These are phyloP conservation scores for Aureobasidium leucospermi DNA, from an alignment of 2,329 filamentous ascomycete genomes.

Conservation along the genomic window DNA sequence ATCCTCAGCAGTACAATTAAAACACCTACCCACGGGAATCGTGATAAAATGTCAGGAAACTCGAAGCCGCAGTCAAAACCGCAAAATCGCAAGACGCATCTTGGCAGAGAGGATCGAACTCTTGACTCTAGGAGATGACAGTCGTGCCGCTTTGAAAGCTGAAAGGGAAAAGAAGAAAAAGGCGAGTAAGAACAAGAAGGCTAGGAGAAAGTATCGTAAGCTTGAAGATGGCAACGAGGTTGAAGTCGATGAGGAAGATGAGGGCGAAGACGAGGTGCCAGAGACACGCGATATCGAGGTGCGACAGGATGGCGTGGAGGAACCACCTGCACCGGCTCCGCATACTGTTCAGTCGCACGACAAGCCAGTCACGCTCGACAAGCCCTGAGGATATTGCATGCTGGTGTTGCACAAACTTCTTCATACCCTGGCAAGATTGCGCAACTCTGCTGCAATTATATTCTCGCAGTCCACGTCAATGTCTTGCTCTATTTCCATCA, in stretches of 20 bases:
- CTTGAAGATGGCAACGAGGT: constrained; percentile 42
- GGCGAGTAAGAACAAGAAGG: constrained; percentile 75
- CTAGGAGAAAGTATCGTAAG: constrained; percentile 66
- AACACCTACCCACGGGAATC: constrained; percentile 80
- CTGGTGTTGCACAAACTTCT: neutral
- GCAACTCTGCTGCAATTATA: too few species aligned
- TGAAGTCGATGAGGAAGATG: constrained; percentile 15
- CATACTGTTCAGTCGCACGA: neutral
- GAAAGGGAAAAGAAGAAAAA: constrained; percentile 60
- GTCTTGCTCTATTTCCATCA: neutral
- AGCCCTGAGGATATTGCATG: neutral
- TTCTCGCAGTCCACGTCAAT: neutral
- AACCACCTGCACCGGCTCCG: neutral
- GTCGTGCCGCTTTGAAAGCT: constrained; percentile 57
- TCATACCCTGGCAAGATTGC: neutral
- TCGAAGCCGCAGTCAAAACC: constrained; percentile 77
- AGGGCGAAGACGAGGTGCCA: neutral
- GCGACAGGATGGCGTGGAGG: neutral
- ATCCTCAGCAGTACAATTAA: constrained; percentile 86
- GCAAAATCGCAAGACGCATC: constrained; percentile 71
- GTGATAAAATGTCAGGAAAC: constrained; percentile 94
- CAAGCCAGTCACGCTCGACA: neutral
- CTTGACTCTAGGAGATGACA: constrained; percentile 61
- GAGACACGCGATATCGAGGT: neutral
- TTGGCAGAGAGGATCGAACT: constrained; percentile 74